Evolutionary conservation across 371 early-diverging fungal species (phyloP).

Genomic region (Choanephora cucurbitarum): DNA sequence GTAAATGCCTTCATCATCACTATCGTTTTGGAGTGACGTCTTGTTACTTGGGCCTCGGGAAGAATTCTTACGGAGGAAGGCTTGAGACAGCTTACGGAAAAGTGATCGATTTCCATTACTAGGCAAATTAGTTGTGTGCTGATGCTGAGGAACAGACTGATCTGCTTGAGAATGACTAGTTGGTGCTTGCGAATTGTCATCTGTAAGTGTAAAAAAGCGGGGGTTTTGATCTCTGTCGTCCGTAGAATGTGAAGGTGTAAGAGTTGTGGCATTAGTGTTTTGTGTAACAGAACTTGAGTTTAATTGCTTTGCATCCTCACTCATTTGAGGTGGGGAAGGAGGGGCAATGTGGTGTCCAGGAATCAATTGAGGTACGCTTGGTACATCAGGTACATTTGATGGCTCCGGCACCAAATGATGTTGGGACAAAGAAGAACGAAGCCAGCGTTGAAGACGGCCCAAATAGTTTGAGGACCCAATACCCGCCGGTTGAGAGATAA

Average conservation of each 20-base stretch:
- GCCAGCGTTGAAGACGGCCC: constrained; percentile 47
- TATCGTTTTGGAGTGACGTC: constrained; percentile 4
- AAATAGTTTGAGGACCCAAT: constrained; percentile 41
- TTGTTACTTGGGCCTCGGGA: constrained; percentile 21
- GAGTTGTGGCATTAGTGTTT: constrained; percentile 2
- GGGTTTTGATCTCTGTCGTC: constrained; percentile 8
- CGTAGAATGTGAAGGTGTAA: constrained; percentile 16
- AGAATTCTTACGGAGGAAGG: constrained; percentile 24
- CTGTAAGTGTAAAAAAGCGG: not conserved
- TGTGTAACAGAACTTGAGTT: constrained; percentile 4
- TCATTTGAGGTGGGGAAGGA: constrained; percentile 15
- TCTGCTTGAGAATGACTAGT: not conserved
- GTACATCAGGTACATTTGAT: constrained; percentile 10
- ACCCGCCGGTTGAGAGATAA: constrained; percentile 34
- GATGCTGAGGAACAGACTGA: constrained; percentile 2
- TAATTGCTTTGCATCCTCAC: constrained; percentile 18
- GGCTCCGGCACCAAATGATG: constrained; percentile 27
- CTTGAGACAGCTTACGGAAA: constrained; percentile 29
- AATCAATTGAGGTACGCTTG: not conserved
- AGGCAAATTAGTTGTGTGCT: too few species aligned
- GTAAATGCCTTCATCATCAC: constrained; percentile 3
- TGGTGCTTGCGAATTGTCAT: too few species aligned
- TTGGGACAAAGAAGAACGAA: constrained; percentile 45
- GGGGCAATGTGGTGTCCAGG: constrained; percentile 1
- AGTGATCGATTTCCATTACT: constrained; percentile 21